Conservation (phyloP, 2,329 filamentous ascomycete species). For the Epichloe gansuensis region DNA sequence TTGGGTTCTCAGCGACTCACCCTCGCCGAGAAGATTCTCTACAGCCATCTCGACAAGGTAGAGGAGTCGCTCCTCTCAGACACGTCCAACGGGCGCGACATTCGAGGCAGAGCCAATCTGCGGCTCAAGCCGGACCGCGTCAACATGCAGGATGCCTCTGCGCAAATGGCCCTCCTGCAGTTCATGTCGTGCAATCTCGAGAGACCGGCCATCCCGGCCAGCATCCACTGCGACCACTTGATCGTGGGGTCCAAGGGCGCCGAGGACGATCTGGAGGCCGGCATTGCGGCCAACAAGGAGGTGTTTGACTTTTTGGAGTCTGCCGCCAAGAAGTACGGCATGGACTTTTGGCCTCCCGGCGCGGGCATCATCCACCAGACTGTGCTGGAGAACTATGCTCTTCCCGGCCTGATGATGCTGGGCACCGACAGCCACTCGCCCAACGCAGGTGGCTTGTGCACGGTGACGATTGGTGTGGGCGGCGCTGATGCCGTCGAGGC, state of each 20-base stretch:
- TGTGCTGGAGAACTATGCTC: constrained; percentile 92
- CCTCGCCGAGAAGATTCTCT: constrained; percentile 95
- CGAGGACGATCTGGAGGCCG: constrained; percentile 69
- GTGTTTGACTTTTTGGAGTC: constrained; percentile 97
- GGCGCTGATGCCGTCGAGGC: constrained; percentile 96
- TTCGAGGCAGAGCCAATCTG: constrained; percentile 81
- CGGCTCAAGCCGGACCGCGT: constrained; percentile 96
- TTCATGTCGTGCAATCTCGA: constrained; percentile 96
- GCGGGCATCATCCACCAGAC: constrained; percentile 97
- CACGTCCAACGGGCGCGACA: constrained; percentile 71
- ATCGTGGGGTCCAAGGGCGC: constrained; percentile 92
- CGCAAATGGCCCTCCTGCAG: constrained; percentile 95
- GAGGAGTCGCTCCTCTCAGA: constrained; percentile 77
- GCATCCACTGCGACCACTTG: constrained; percentile 98
- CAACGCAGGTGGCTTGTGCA: constrained; percentile 88
- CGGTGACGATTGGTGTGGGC: constrained; percentile 92
- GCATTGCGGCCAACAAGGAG: constrained; percentile 87
- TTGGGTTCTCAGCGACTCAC: constrained; percentile 61
- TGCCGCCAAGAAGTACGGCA: constrained; percentile 79
- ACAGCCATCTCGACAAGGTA: constrained; percentile 81
- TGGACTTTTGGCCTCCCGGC: constrained; percentile 91
- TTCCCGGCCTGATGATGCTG: constrained; percentile 97
- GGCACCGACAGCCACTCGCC: constrained; percentile 96
- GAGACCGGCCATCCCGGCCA: constrained; percentile 83
- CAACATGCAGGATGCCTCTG: constrained; percentile 97